Evolutionary conservation across 768 basidiomycete genomes (phyloP).

Genomic region (Suillus luteus): DNA sequence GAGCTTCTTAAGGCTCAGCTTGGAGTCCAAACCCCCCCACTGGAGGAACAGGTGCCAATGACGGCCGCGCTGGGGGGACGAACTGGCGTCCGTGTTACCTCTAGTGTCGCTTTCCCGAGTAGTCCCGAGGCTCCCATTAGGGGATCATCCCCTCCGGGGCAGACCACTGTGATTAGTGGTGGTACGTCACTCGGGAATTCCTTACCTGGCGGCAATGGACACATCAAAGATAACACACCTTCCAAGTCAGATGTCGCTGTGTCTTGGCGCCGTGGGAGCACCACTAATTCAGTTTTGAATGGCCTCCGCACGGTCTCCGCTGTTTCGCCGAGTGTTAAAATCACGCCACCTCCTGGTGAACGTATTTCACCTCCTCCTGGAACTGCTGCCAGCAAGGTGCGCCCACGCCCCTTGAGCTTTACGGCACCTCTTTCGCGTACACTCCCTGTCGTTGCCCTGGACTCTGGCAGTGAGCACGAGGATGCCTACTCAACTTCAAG

Average conservation of each 20-base stretch:
- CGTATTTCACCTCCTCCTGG: constrained; percentile 54
- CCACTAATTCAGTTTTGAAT: constrained; percentile 70
- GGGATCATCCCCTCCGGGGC: constrained; percentile 45
- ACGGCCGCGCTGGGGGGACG: constrained; percentile 77
- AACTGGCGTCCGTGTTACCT: constrained; percentile 63
- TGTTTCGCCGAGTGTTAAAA: constrained; percentile 62
- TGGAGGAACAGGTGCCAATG: constrained; percentile 74
- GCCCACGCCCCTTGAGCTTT: constrained; percentile 72
- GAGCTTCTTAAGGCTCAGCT: constrained; percentile 67
- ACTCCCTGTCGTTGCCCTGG: constrained; percentile 55
- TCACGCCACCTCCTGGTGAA: constrained; percentile 72
- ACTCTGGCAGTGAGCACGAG: constrained; percentile 55
- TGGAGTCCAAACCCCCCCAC: constrained; percentile 37
- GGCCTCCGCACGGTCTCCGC: constrained; percentile 59
- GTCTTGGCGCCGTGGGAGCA: constrained; percentile 77
- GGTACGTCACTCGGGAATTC: constrained; percentile 67
- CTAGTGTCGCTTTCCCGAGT: constrained; percentile 41
- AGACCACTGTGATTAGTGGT: constrained; percentile 71
- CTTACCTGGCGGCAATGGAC: constrained; percentile 38
- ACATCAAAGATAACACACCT: constrained; percentile 39
- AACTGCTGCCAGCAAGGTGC: constrained; percentile 36
- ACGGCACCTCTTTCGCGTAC: constrained; percentile 47
- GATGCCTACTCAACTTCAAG: constrained; percentile 60
- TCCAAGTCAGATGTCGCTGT: constrained; percentile 81
- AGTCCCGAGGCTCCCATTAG: constrained; percentile 48